These are phyloP conservation scores for Alternaria brassicae DNA, from an alignment of 2,329 filamentous ascomycete species.

Conservation along the genomic window DNA sequence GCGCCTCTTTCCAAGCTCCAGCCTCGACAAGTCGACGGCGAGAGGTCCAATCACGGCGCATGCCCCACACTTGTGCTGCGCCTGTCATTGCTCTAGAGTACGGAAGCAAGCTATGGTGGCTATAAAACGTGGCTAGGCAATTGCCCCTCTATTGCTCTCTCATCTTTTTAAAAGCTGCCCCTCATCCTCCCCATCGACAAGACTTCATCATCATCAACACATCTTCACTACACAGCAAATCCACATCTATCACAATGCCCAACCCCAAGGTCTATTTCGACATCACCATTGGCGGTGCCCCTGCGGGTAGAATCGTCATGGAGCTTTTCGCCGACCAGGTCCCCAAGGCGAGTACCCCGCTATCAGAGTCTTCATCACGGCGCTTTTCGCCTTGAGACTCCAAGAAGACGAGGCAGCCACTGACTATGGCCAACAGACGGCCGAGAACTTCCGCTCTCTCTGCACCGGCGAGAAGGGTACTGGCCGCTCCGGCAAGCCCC, in stretches of 20 bases:
- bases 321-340: constrained; percentile 73
- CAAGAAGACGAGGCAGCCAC: constrained; percentile 6
- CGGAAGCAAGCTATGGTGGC: constrained; percentile 15
- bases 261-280: constrained; percentile 88
- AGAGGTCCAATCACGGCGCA: constrained; percentile 13
- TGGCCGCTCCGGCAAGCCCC: constrained; percentile 80
- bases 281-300: constrained; percentile 76
- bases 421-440: constrained; percentile 64
- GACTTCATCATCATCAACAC: constrained; percentile 23
- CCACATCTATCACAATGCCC: constrained; percentile 34
- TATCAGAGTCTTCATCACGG: constrained; percentile 21
- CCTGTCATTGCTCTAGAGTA: constrained; percentile 14
- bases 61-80: constrained; percentile 18
- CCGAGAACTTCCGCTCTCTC: constrained; percentile 91
- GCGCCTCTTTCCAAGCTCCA: constrained; percentile 7
- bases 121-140: constrained; percentile 19
- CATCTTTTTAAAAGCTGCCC: constrained; percentile 25
- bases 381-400: not conserved
- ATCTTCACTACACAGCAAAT: constrained; percentile 5
- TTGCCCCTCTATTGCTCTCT: constrained; percentile 21
- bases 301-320: constrained; percentile 80
- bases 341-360: constrained; percentile 61
- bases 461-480: constrained; percentile 93
- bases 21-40: not conserved
- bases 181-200: constrained; percentile 22